A percentile compares a stretch with the other conserved stretches of the same genome.
These are phyloP conservation scores for Coemansia sp. DNA, from an alignment of 192 early-diverging fungal species.

Conservation along the genomic window DNA sequence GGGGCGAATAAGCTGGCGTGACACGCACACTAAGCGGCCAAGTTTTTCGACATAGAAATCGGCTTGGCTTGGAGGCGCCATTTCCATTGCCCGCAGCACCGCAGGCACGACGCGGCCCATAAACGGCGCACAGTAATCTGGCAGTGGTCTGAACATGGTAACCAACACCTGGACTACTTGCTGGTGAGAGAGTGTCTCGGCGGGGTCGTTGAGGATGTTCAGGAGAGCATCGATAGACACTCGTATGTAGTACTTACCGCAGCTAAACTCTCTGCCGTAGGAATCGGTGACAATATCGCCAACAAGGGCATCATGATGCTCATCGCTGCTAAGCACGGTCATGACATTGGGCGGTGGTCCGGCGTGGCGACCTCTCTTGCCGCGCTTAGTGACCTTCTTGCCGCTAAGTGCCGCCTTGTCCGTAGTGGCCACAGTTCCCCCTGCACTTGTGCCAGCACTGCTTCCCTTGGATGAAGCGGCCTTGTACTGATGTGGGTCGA, in stretches of 20 bases:
- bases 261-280: slow-evolving; percentile 19
- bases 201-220: slow-evolving; percentile 84
- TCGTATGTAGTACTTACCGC: slow-evolving; percentile 88
- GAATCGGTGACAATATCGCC: slow-evolving; percentile 24
- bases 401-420: neutral
- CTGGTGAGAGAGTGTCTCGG: slow-evolving; percentile 80
- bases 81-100: slow-evolving; percentile 83
- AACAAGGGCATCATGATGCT: slow-evolving; percentile 2
- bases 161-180: slow-evolving; percentile 90
- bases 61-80: slow-evolving; percentile 75
- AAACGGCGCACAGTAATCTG: slow-evolving; percentile 15
- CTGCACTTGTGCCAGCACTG: neutral
- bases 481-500: slow-evolving; percentile 85
- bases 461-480: neutral
- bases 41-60: slow-evolving; percentile 93
- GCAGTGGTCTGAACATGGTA: slow-evolving; percentile 88
- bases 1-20: slow-evolving; percentile 88
- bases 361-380: slow-evolving; percentile 4
- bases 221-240: slow-evolving; percentile 88
- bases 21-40: slow-evolving; percentile 78
- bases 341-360: slow-evolving; percentile 33
- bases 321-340: slow-evolving; percentile 24
- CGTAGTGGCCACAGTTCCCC: neutral
- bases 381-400: slow-evolving; percentile 2
- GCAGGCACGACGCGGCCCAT: slow-evolving; percentile 77